Evolutionary conservation across 2,329 filamentous ascomycete genomes (phyloP), one percentile per base, ranked within the genome.

Genomic region (Trichoderma sp.): DNA sequence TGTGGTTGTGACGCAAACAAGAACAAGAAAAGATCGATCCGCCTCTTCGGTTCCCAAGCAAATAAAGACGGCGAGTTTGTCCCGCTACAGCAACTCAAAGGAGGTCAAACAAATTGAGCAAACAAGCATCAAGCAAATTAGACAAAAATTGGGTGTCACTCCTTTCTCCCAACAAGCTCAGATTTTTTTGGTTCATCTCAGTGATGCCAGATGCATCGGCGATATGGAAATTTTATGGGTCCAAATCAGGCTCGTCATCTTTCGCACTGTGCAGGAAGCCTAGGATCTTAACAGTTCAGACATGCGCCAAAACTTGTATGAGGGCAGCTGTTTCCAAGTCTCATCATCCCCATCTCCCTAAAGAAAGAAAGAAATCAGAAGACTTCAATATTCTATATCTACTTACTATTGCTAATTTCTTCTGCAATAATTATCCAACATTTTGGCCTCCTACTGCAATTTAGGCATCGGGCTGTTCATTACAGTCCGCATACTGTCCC

Each of bases 181-280:
- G 53, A 29, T 7, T 68, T 68, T 45, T 71, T 31, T 11, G 56
- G 35, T 63, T 65, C 38, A 16, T 65, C 59, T 62, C n/a, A 18
- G n/a, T 35, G 41, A 53, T 63, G 38, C 60, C 56, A 41, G 50
- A 45, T 21, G 53, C 31, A 41, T 71, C 53, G 53, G 67, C 67
- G 67, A 41, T 38, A 59, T 12, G 4, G 50, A 56, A 56, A 74
- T 68, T 68, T 67, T 75, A 75, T 75, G 72, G 72, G 64, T 29
- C 64, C 9, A 68, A 21, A 75, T 68, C 27, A n/a, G 60, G 60
- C 60, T 62, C 24, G n/a, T 3, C 3, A 29, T 21, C 2, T 6
- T 53, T 8, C 64, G 53, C 38, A 75, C 72, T 75, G 72, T 75
- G 33, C 27, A 16, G 1, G 4, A 29, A 4, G 12, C 27, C 27